Evolutionary conservation across 2,329 filamentous ascomycete species (phyloP).

Genomic region (Fulvia fulva): DNA sequence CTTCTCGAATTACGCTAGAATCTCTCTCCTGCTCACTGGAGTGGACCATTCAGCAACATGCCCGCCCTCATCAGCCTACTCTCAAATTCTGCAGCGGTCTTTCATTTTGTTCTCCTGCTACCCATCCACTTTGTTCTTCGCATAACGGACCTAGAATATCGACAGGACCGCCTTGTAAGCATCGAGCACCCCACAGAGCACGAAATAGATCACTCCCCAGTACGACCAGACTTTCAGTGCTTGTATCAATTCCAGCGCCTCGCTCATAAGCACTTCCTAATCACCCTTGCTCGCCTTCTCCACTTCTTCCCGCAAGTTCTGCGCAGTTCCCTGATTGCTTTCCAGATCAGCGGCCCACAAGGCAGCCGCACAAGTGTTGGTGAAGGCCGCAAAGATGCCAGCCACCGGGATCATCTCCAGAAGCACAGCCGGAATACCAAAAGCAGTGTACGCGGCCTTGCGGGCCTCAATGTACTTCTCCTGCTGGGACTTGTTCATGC

Average conservation of each 20-base stretch:
- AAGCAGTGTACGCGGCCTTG: slow-evolving; percentile 71
- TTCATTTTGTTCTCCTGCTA: too few species aligned
- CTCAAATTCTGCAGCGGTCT: too few species aligned
- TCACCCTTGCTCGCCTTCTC: slow-evolving; percentile 21
- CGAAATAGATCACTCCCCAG: background rate
- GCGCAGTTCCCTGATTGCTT: slow-evolving; percentile 29
- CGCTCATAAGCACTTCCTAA: background rate
- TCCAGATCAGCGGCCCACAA: slow-evolving; percentile 75
- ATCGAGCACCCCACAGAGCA: too few species aligned
- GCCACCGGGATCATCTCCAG: slow-evolving; percentile 80
- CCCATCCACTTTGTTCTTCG: too few species aligned
- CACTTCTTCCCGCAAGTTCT: slow-evolving; percentile 32
- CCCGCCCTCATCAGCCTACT: too few species aligned
- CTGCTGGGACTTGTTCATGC: slow-evolving; percentile 64
- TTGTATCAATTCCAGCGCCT: background rate
- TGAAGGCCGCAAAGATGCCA: slow-evolving; percentile 83
- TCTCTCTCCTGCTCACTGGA: too few species aligned
- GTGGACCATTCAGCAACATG: too few species aligned
- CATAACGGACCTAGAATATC: too few species aligned
- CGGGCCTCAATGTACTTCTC: slow-evolving; percentile 67
- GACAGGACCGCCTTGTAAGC: too few species aligned
- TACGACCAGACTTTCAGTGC: background rate
- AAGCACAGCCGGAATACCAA: slow-evolving; percentile 74
- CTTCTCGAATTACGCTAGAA: too few species aligned
- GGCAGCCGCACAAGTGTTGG: slow-evolving; percentile 86